Base-by-base conservation (phyloP, 2,329 filamentous ascomycete species). In the Hymenoscyphus fructigenus region DNA sequence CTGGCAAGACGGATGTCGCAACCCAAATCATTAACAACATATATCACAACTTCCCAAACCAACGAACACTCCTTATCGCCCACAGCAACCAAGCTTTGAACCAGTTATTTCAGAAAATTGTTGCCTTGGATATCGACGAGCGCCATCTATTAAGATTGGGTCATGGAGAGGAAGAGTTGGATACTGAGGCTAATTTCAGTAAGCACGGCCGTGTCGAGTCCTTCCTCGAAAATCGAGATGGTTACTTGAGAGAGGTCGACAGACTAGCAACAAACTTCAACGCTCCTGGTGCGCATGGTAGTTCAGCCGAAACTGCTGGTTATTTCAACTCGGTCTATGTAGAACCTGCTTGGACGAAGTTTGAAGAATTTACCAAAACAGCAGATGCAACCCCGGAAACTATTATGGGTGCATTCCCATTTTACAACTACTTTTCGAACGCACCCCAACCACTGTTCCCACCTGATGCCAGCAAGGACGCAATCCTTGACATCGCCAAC, bases 1-100 rank as follows among this genome's bases (percentile, higher is more conserved):
- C 95, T 6, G 95, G 96, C 68, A 99, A 99, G 81, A 99, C 95
- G n/a, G 95, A 99, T 78, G 95, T 99, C 61, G 93, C 93, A 58
- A 97, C 94, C 4, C 95, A 99, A 77, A 96, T 98, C 76, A 99
- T 99, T 79, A 97, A 92, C 81, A 97, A 98, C 77, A 91, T 99
- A 71, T 99, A 99, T 75, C 94, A 98, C 81, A 97, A 98, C 78
- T 99, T 97, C 76, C 93, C 95, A 7, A 84, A 89, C 68, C 93
- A 99, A 77, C 90, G 92, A 71, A 99, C 95, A 0, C 81, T 99
- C 20, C 86, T 99, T 50, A 88, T 99, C 68, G 95, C 95, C 4
- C 95, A 99, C 77, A 98, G 94, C 78, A 99, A 99, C 75, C 96
- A 99, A 77, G 96, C 95, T 1, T 82, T 99, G 10, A 99, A 99